Evolutionary conservation across 257 asterid species (phyloP).

Genomic region (Gardenia jasminoides): DNA sequence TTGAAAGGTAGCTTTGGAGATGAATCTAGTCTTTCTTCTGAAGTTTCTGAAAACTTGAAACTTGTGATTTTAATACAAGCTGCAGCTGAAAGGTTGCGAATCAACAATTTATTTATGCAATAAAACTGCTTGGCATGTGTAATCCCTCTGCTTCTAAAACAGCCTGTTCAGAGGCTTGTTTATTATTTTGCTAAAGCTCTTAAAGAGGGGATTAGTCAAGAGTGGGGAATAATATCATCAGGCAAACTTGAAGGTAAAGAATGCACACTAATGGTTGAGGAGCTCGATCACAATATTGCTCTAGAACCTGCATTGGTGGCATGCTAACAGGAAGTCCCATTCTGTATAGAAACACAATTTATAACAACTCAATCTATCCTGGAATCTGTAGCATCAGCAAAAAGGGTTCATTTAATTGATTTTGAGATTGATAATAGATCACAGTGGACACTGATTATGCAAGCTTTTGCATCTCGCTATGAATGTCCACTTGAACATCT

Average conservation of each 20-base stretch:
- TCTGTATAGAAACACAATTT: constrained; percentile 31
- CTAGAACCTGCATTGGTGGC: constrained; percentile 15
- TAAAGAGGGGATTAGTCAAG: constrained; percentile 24
- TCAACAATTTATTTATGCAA: constrained; percentile 32
- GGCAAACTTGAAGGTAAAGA: not conserved
- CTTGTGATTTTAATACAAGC: constrained; percentile 46
- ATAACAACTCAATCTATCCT: too few species aligned
- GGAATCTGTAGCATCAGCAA: too few species aligned
- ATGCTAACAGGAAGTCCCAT: constrained; percentile 40
- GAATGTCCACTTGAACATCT: too few species aligned
- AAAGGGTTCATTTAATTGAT: not conserved
- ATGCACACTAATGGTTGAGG: not conserved
- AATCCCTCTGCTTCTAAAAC: constrained; percentile 20
- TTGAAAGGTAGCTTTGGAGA: too few species aligned
- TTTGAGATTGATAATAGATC: constrained; percentile 39
- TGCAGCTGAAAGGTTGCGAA: constrained; percentile 44
- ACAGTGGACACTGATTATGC: too few species aligned
- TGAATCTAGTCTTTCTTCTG: constrained; percentile 19
- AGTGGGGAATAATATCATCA: constrained; percentile 19
- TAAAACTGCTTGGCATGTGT: constrained; percentile 21
- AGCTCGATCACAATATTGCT: not conserved
- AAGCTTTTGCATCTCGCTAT: too few species aligned
- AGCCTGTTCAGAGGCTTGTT: constrained; percentile 36
- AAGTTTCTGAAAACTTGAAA: constrained; percentile 30
- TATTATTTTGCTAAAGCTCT: constrained; percentile 38